Evolutionary conservation across 257 asterid species (phyloP).

Genomic region (Solanum bulbocastanum): DNA sequence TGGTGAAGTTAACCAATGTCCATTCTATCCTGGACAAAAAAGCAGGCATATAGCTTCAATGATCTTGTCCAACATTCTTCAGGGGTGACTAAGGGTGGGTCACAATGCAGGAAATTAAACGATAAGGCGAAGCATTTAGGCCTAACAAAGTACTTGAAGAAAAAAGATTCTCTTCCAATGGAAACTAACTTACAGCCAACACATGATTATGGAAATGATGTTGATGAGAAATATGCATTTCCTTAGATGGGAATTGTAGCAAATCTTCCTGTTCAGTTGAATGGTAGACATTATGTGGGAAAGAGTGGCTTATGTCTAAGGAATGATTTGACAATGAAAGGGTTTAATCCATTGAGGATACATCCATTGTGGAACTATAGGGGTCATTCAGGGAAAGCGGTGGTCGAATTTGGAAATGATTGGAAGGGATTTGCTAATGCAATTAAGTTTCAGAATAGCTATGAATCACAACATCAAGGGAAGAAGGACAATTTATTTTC

Average conservation of each 20-base stretch:
- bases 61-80: constrained; percentile 49
- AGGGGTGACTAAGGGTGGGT: constrained; percentile 30
- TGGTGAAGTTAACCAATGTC: constrained; percentile 30
- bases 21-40: constrained; percentile 56
- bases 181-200: not conserved
- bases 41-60: constrained; percentile 26
- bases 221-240: constrained; percentile 27
- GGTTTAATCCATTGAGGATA: constrained; percentile 36
- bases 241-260: constrained; percentile 53
- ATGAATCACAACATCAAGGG: constrained; percentile 33
- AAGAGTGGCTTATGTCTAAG: constrained; percentile 29
- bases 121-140: constrained; percentile 23
- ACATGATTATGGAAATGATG: constrained; percentile 21
- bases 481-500: constrained; percentile 15
- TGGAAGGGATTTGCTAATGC: constrained; percentile 39
- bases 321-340: constrained; percentile 17
- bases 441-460: constrained; percentile 31
- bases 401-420: constrained; percentile 33
- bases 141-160: not conserved
- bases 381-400: constrained; percentile 43
- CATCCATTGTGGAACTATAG: constrained; percentile 26
- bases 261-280: constrained; percentile 24
- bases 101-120: constrained; percentile 26
- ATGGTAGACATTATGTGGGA: constrained; percentile 21
- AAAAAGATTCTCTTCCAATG: not conserved